These are phyloP conservation scores for Venturia asperata DNA, from an alignment of 2,329 filamentous ascomycete species.

Conservation along the genomic window DNA sequence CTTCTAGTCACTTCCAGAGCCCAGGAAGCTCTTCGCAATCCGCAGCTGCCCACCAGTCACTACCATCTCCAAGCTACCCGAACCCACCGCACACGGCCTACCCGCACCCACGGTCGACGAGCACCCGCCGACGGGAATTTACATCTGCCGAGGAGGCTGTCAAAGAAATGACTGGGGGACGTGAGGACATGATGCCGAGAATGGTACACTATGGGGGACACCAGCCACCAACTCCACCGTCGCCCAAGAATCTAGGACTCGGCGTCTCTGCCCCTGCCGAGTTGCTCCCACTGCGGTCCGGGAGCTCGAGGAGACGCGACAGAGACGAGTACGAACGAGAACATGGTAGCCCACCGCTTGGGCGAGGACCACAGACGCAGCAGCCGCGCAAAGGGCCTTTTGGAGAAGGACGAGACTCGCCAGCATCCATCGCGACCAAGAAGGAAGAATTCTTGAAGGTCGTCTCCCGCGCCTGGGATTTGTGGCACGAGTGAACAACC, in stretches of 20 bases:
- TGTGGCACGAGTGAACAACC: slow-evolving; percentile 74
- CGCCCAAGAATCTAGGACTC: slow-evolving; percentile 42
- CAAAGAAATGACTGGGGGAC: slow-evolving; percentile 80
- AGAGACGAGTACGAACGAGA: slow-evolving; percentile 88
- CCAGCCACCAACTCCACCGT: slow-evolving; percentile 86
- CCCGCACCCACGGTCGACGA: slow-evolving; percentile 40
- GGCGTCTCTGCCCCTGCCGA: slow-evolving; percentile 15
- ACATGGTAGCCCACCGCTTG: slow-evolving; percentile 76
- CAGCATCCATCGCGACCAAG: slow-evolving; percentile 76
- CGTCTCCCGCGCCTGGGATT: slow-evolving; percentile 87
- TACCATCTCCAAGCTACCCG: slow-evolving; percentile 72
- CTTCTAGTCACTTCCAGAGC: slow-evolving; percentile 47
- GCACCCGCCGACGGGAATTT: slow-evolving; percentile 69
- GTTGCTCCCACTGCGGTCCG: slow-evolving; percentile 25
- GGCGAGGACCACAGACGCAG: slow-evolving; percentile 53
- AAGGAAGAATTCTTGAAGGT: slow-evolving; percentile 85
- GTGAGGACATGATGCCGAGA: slow-evolving; percentile 84
- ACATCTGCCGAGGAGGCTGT: slow-evolving; percentile 95
- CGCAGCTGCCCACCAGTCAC: slow-evolving; percentile 54
- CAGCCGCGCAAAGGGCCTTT: slow-evolving; percentile 48
- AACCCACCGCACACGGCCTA: slow-evolving; percentile 18
- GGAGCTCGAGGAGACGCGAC: slow-evolving; percentile 63
- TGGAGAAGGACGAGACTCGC: slow-evolving; percentile 77
- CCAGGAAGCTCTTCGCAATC: slow-evolving; percentile 58
- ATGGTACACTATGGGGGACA: slow-evolving; percentile 93